Percentiles rank a stretch among this genome's conserved stretches.
Evolutionary conservation across 495 filamentous ascomycete genomes (phyloP).

Genomic region (Neurospora tetraspora): DNA sequence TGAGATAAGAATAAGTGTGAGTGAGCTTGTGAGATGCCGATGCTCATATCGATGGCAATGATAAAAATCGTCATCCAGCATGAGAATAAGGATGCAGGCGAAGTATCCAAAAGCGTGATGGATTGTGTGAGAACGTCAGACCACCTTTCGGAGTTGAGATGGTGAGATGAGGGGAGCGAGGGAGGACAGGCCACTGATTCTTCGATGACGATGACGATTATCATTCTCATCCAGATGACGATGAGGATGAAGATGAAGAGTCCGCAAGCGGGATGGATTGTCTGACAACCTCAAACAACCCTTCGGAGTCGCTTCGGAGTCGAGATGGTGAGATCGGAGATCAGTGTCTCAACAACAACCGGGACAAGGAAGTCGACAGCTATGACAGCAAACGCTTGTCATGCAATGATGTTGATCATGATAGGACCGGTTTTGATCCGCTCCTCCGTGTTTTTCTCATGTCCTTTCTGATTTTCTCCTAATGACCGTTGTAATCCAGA

Average conservation of each 20-base stretch:
- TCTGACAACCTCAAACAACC: neutral
- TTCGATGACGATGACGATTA: neutral
- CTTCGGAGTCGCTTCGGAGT: neutral
- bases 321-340: neutral
- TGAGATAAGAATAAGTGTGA: neutral
- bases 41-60: neutral
- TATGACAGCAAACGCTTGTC: neutral
- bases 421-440: neutral
- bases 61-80: neutral
- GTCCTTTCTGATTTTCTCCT: neutral
- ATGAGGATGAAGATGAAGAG: neutral
- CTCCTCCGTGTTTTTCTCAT: neutral
- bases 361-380: neutral
- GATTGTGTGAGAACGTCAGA: neutral
- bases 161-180: neutral
- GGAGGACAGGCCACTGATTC: neutral
- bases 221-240: neutral
- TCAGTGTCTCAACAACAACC: neutral
- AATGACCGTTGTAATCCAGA: too few species aligned
- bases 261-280: neutral
- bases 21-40: neutral
- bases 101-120: neutral
- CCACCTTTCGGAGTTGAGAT: neutral
- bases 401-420: neutral
- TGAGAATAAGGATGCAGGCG: neutral